These are phyloP conservation scores for Russula sp. DNA, from an alignment of 768 basidiomycete species.

Conservation along the genomic window DNA sequence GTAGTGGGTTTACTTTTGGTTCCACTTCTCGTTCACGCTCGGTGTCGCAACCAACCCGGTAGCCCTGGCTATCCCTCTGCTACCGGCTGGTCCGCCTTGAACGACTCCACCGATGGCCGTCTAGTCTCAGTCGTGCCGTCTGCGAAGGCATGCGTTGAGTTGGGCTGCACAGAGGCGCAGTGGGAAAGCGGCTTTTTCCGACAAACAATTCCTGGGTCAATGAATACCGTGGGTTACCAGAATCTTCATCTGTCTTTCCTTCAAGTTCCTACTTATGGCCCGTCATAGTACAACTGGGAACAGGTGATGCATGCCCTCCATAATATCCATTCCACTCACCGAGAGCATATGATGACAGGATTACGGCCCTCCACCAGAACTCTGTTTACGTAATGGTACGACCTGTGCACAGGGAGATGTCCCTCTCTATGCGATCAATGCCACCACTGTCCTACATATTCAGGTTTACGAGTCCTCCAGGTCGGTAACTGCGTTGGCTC, in stretches of 20 bases:
- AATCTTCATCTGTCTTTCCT: background rate
- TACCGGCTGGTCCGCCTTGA: conserved; percentile 22
- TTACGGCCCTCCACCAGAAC: conserved; percentile 12
- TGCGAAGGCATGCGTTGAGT: conserved; percentile 13
- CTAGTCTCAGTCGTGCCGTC: conserved; percentile 26
- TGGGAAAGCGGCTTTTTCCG: conserved; percentile 26
- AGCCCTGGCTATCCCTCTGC: conserved; percentile 21
- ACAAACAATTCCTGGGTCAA: conserved; percentile 25
- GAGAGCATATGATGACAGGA: conserved; percentile 9
- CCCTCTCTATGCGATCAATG: conserved; percentile 28
- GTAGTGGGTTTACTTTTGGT: background rate
- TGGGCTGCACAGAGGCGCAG: conserved; percentile 23
- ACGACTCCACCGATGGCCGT: conserved; percentile 18
- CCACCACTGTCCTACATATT: conserved; percentile 20
- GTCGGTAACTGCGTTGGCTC: background rate
- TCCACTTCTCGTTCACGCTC: background rate
- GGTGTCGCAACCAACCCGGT: conserved; percentile 30
- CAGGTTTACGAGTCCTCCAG: conserved; percentile 13
- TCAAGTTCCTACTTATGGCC: background rate
- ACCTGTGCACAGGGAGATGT: conserved; percentile 25
- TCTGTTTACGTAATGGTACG: conserved; percentile 23
- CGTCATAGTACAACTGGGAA: conserved; percentile 28
- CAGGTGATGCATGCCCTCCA: conserved; percentile 6
- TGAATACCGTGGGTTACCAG: conserved; percentile 25
- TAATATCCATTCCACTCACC: background rate